Base-by-base conservation (phyloP, 345 rosid species). In the Moricandia moricandioides region DNA sequence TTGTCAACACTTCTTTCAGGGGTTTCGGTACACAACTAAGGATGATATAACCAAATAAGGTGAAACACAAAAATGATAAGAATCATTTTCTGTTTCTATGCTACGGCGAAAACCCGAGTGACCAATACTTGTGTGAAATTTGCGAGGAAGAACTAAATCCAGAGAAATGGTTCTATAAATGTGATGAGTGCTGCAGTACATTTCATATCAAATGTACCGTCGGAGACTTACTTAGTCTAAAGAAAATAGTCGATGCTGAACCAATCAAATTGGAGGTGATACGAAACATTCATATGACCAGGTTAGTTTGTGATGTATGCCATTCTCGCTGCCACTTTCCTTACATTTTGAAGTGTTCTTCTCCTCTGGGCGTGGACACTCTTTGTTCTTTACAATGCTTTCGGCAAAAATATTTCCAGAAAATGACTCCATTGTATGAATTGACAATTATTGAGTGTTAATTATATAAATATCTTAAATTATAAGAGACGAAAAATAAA, bases 131-230 rank as follows among this genome's bases (percentile, higher is more conserved):
- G 52, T 72, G 75, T 2, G 75, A 72, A 3, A 24, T 72, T 21
- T 72, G 69, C 8, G 75, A 72, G 8, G 69, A 62, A 62, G 51
- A 49, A 21, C 21, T 72, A 6, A 6, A 51, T 9, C 14, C 37
- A 24, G 16, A 51, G 8, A 21, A 31, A 62, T 72, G 68, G 69
- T 72, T 72, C 63, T 72, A 72, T 49, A 8, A 26, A 62, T 72
- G 75, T 72, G 17, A 49, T 33, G 7, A 47, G 3, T 72, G 69
- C 49, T 49, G 12, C 7, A 3, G 62, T 14, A 49, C 69, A 33
- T 72, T 24, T 49, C 75, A 72, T 62, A 51, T 72, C 26, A 72
- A 33, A 58, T 72, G 75, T 34, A 51, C 29, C 4, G 37, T 72
- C 1, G 69, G 62, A 33, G 75, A 72, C 33, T 49, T 72, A n/a